Evolutionary conservation across 2,329 filamentous ascomycete genomes (phyloP), one percentile per base, ranked within the genome.

Genomic region (Pseudogymnoascus sp.): DNA sequence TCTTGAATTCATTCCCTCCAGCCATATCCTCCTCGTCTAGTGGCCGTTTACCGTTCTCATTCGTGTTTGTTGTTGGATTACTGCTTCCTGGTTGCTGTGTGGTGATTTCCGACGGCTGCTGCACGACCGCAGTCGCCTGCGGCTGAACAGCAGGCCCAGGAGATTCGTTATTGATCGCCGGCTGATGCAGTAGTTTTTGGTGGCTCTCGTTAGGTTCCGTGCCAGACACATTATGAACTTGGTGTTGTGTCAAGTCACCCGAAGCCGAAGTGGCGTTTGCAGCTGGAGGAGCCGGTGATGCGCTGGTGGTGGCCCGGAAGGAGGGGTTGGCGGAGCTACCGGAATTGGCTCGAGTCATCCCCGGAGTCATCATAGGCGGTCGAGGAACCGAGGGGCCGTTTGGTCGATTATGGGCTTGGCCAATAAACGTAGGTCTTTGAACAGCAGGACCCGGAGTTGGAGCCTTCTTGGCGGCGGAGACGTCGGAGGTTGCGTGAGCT

Each of bases 311-410:
- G 14, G 49, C 30, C 9, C 33, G 52, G 25, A 33, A 39, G 14
- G 64, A 30, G 61, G 45, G 60, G 65, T 64, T 65, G 55, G 63
- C 66, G 33, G 65, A 62, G 39, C 66, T 67, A 25, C 39, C 66
- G 19, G 70, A 69, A 62, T 66, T 68, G 30, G 64, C 67, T 33
- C 68, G 62, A 58, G 60, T 66, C 38, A 68, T 66, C 19, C 66
- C 65, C 35, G 65, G 64, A 58, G 67, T 64, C 62, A 64, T 70
- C 67, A 73, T 71, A 60, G 70, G 69, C 28, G 70, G 71, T 52
- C 71, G 65, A 16, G 70, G 66, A 23, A 72, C 64, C 9, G 67
- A 62, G 39, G 67, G 45, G 19, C 62, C 60, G 64, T 58, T 66
- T 19, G 64, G 33, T 49, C 69, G 67, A 55, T 62, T 68, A 49